Percentiles rank a stretch among this genome's conserved stretches.
phyloP scores from a whole-genome alignment of 192 early-diverging fungal genomes.

The Chytriomyces sp. region DNA sequence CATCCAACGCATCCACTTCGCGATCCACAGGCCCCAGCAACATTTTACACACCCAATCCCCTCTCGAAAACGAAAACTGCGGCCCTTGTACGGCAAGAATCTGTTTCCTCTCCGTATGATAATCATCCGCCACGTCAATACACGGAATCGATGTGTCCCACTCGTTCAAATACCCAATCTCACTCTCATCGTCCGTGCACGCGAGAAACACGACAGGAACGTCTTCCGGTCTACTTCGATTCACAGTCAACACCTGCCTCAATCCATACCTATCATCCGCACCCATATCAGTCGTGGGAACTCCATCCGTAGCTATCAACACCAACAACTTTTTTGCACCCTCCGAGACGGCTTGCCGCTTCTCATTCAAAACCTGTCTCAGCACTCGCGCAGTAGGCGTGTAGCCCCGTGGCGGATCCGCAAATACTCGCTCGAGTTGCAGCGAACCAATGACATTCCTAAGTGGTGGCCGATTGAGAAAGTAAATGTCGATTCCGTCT shows the following conservation, averaged over 20 bases:
- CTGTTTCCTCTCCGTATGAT: neutral
- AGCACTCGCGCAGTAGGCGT: constrained; percentile 10
- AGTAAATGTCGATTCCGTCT: constrained; percentile 30
- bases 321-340: neutral
- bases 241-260: neutral
- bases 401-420: neutral
- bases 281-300: constrained; percentile 2
- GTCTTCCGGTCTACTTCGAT: neutral
- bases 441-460: neutral
- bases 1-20: constrained; percentile 18
- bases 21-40: no score
- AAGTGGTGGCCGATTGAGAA: constrained; percentile 21
- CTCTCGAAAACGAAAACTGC: no score
- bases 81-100: constrained; percentile 19
- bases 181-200: no score
- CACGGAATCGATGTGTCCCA: neutral
- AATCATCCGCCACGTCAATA: constrained; percentile 7
- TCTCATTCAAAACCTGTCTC: neutral
- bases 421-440: neutral
- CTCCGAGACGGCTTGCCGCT: neutral
- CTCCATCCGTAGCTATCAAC: constrained; percentile 7
- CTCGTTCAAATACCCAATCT: no score
- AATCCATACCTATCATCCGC: constrained; percentile 8
- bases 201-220: no score
- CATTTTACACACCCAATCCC: no score